These are phyloP conservation scores for Circinella umbellata DNA, from an alignment of 371 early-diverging fungal species.

Conservation along the genomic window DNA sequence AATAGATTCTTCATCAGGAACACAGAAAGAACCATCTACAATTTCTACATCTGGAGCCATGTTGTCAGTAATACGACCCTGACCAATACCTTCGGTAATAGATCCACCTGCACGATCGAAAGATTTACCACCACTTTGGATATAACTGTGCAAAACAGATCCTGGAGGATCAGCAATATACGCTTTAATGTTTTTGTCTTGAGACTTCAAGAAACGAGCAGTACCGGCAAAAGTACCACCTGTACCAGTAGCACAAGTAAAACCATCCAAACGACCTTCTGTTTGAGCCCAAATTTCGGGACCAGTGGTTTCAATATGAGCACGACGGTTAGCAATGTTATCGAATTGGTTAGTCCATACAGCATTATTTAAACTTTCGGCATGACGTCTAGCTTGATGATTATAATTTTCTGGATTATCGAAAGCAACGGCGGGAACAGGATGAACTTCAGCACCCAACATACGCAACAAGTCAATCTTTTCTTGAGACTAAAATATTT, in stretches of 20 bases:
- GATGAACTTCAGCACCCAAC: constrained; percentile 90
- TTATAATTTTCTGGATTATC: constrained; percentile 95
- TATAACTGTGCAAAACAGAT: constrained; percentile 82
- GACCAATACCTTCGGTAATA: constrained; percentile 93
- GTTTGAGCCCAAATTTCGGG: constrained; percentile 94
- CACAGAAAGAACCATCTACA: constrained; percentile 82
- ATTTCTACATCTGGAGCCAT: constrained; percentile 77
- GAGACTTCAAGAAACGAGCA: constrained; percentile 81
- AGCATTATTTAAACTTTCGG: constrained; percentile 81
- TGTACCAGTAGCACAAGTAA: constrained; percentile 92
- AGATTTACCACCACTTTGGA: constrained; percentile 73
- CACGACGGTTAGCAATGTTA: constrained; percentile 85
- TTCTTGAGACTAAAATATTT: constrained; percentile 73
- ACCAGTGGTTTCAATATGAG: constrained; percentile 94
- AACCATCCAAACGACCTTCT: constrained; percentile 81
- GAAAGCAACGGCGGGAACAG: constrained; percentile 90
- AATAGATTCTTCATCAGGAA: constrained; percentile 86
- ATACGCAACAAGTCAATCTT: constrained; percentile 92
- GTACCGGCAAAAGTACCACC: constrained; percentile 93
- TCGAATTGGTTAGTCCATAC: constrained; percentile 97
- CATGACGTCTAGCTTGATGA: constrained; percentile 89
- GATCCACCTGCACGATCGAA: constrained; percentile 76
- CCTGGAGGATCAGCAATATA: constrained; percentile 96
- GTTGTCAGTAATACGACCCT: constrained; percentile 94
- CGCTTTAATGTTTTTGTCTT: constrained; percentile 69